Conservation (phyloP, 345 rosid genomes). For the Populus ilicifolia region DNA sequence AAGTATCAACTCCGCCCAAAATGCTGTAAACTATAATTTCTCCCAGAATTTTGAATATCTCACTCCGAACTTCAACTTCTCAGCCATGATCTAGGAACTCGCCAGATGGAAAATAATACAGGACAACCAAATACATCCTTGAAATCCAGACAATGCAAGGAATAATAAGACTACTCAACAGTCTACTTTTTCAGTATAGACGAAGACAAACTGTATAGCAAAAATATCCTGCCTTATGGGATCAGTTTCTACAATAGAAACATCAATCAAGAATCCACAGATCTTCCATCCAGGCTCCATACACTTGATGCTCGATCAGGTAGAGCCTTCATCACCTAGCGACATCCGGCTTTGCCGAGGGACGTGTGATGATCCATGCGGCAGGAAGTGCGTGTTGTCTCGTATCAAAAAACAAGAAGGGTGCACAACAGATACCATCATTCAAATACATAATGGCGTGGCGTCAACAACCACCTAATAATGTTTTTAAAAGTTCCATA, state of each 20-base stretch:
- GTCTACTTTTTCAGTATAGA: not conserved
- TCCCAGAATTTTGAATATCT: constrained; percentile 76
- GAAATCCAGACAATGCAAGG: constrained; percentile 24
- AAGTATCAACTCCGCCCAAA: constrained; percentile 56
- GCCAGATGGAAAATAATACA: constrained; percentile 81
- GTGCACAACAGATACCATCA: constrained; percentile 84
- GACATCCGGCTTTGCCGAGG: constrained; percentile 77
- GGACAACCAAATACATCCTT: constrained; percentile 85
- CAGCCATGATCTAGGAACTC: constrained; percentile 90
- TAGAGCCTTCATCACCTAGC: constrained; percentile 80
- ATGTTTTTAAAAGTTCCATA: not conserved
- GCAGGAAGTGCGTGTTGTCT: constrained; percentile 93
- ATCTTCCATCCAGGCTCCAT: constrained; percentile 68
- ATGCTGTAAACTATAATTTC: constrained; percentile 51
- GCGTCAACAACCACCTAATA: constrained; percentile 1
- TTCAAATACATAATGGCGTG: constrained; percentile 14
- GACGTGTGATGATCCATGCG: constrained; percentile 85
- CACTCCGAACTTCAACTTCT: constrained; percentile 74
- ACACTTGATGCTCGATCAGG: constrained; percentile 51
- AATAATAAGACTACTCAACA: constrained; percentile 10
- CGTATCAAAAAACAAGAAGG: constrained; percentile 82
- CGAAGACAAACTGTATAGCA: constrained; percentile 7
- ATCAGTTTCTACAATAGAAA: constrained; percentile 82
- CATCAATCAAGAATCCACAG: constrained; percentile 78
- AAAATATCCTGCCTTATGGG: constrained; percentile 59